Conservation (phyloP, 306 rosid species). For the Mimosa bimucronata region DNA sequence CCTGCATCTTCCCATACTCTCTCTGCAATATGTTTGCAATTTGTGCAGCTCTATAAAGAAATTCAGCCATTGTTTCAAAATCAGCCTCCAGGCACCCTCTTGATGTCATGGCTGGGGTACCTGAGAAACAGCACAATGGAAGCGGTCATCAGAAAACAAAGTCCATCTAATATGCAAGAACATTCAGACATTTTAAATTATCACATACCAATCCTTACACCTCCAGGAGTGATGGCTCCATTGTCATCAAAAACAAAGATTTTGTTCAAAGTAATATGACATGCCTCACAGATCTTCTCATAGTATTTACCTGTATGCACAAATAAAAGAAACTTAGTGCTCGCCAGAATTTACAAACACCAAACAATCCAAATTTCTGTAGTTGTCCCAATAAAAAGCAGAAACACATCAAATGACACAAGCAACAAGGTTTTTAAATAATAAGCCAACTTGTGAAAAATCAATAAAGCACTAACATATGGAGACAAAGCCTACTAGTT, state of each 20-base stretch:
- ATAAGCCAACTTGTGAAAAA: background rate
- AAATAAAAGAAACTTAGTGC: slow-evolving; percentile 17
- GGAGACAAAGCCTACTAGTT: background rate
- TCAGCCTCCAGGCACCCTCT: slow-evolving; percentile 95
- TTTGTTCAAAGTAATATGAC: slow-evolving; percentile 90
- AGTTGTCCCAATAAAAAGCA: background rate
- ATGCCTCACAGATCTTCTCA: slow-evolving; percentile 86
- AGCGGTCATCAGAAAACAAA: slow-evolving; percentile 1
- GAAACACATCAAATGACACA: background rate
- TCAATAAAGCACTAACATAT: background rate
- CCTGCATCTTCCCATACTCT: slow-evolving; percentile 71
- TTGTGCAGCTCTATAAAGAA: slow-evolving; percentile 75
- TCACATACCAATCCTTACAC: slow-evolving; percentile 85
- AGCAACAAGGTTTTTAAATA: background rate
- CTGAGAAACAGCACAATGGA: slow-evolving; percentile 47
- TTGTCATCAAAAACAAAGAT: slow-evolving; percentile 82
- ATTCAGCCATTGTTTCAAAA: slow-evolving; percentile 86
- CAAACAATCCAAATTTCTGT: background rate
- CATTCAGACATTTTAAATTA: slow-evolving; percentile 13
- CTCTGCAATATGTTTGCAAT: slow-evolving; percentile 68
- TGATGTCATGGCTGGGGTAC: slow-evolving; percentile 97
- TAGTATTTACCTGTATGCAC: slow-evolving; percentile 68
- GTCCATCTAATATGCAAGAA: slow-evolving; percentile 27
- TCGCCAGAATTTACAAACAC: slow-evolving; percentile 14
- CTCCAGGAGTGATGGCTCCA: slow-evolving; percentile 81